Evolutionary conservation across 2,329 filamentous ascomycete genomes (phyloP), one percentile per base, ranked within the genome.

Genomic region (Neocatenulostroma microsporum): DNA sequence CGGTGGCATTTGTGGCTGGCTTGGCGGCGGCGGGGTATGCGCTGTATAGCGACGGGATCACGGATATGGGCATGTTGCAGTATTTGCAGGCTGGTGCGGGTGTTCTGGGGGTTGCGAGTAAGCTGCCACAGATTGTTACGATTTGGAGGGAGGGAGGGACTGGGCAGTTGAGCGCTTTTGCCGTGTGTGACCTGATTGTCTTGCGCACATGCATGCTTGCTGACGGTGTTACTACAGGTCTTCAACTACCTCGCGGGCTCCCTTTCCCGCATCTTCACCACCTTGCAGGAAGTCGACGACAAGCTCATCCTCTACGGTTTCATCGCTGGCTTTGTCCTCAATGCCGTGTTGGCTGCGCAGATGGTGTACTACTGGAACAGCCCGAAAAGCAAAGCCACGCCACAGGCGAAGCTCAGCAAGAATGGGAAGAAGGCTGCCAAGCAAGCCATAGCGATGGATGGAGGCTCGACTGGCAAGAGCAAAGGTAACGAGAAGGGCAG

Each of bases 241-340:
- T 94, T 98, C 75, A 96, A 95, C 72, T 98, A 94, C 66, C 84
- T 98, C 54, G 72, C 80, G 51, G 91, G 93, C 25, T 94, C 87
- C 29, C 76, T 96, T 40, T 84, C 86, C 18, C 84, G 91, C 58
- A 94, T 98, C 67, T 98, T 95, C 65, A 98, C 91, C 21, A 98
- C 93, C 7, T 70, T 98, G 40, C 88, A 96, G 58, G 91, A 98
- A 69, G 91, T 98, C 42, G 84, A 94, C 61, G 91, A 98, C 64
- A 88, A 88, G 65, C 73, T 96, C 41, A 96, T 98, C 54, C 74
- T 98, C 18, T 96, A 94, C 66, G 84, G 88, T 34, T 96, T 94
- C 70, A 67, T 96, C 37, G 85, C 87, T 6, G 91, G 87, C 19
- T 95, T 95, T 60, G 66, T 71, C n/a, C 76, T 98, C 51, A 98